Conservation (phyloP, 148 eudicot species). For the Arctostaphylos glauca region DNA sequence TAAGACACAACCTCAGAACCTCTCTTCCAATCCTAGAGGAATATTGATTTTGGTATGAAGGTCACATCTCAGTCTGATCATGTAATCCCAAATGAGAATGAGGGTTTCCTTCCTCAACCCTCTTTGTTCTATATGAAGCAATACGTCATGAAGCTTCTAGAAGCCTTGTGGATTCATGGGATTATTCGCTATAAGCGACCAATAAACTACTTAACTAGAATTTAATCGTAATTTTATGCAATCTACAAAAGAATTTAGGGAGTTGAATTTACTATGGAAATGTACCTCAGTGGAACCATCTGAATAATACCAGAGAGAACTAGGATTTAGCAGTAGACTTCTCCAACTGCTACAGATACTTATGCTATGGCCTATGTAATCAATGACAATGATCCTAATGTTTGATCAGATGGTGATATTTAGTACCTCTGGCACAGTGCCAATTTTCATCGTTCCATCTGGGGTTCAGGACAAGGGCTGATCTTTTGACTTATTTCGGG, state of each 20-base stretch:
- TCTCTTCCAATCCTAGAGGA: neutral
- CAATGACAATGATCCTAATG: neutral
- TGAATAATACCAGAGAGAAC: neutral
- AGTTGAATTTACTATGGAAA: neutral
- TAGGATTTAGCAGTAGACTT: neutral
- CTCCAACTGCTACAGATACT: neutral
- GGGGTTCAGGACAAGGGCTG: constrained; percentile 1
- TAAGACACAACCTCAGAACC: neutral
- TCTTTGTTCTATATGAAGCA: too few species aligned
- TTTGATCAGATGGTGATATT: neutral
- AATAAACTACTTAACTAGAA: too few species aligned
- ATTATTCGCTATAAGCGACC: too few species aligned
- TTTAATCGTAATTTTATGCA: neutral
- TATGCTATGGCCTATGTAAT: neutral
- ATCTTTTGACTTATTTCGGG: constrained; percentile 17
- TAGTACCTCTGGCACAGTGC: neutral
- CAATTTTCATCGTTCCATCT: neutral
- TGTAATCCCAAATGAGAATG: too few species aligned
- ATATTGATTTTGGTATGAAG: neutral
- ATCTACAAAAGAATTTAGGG: neutral
- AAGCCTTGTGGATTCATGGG: too few species aligned
- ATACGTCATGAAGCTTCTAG: too few species aligned
- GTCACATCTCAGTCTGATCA: too few species aligned
- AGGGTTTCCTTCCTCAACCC: too few species aligned
- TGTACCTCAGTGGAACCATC: neutral